Base-by-base conservation (phyloP, 257 asterid species). In the Oldenlandia corymbosa region DNA sequence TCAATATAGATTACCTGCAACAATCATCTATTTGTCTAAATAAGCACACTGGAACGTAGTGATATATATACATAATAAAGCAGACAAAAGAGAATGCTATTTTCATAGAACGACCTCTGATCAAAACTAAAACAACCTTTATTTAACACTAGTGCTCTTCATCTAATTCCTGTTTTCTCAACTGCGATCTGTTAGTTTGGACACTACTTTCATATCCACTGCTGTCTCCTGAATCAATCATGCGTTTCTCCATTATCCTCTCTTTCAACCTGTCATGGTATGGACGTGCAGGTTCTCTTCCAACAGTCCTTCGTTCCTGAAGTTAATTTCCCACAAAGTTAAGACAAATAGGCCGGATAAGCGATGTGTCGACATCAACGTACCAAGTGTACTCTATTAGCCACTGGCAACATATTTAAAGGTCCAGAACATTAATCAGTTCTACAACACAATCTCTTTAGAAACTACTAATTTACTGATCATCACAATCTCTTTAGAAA, bases 191-290 rank as follows among this genome's bases (percentile, higher is more conserved):
- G 53, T 76, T 89, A 17, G 85, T 84, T 68, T 86, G 94, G 43
- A 76, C 82, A 26, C 90, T 76, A 76, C 95, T 91, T 69, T 88
- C 98, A 17, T 88, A 91, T 60, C 96, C 96, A 45, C 95, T 86
- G 57, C 95, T 88, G 55, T 91, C 98, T 13, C 94, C 96, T 0
- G 88, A 82, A 64, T 91, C 97, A 9, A 51, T 59, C 59, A 76
- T 20, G 41, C 73, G 78, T 59, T 76, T 90, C 65, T 80, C 95
- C 68, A 50, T 64, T 14, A 71, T 18, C 69, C 74, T 76, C 32
- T 79, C 86, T 60, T 78, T 81, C 64, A 23, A 54, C 32, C 71
- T 72, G 48, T 80, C 85, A 17, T 70, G 85, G 43, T 66, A 65
- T 34, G 78, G 49, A 45, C 76, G 83, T 14, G 73, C 75, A 1